Evolutionary conservation across 192 early-diverging fungal genomes (phyloP).

Genomic region (Backusella macrospora): DNA sequence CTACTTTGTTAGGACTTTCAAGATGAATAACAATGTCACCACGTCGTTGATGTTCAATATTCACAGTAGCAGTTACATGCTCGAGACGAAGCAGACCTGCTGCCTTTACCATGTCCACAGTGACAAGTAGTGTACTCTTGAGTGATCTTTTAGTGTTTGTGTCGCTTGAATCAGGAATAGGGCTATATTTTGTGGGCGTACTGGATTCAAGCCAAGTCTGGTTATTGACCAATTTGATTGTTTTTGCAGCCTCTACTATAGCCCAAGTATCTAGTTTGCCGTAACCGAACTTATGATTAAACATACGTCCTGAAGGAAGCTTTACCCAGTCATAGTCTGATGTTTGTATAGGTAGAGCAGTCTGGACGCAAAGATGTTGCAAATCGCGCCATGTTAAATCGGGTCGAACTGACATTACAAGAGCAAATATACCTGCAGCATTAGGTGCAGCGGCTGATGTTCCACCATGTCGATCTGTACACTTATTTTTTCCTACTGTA

Average conservation of each 20-base stretch:
- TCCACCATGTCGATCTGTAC: constrained; percentile 77
- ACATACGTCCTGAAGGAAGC: constrained; percentile 67
- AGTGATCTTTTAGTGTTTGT: constrained; percentile 42
- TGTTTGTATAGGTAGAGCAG: constrained; percentile 69
- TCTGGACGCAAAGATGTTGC: constrained; percentile 80
- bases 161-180: constrained; percentile 60
- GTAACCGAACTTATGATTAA: constrained; percentile 91
- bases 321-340: constrained; percentile 72
- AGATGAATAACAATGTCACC: constrained; percentile 83
- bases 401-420: constrained; percentile 73
- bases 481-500: constrained; percentile 70
- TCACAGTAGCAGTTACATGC: constrained; percentile 83
- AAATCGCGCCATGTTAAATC: constrained; percentile 91
- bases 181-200: constrained; percentile 41
- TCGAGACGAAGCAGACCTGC: constrained; percentile 69
- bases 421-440: constrained; percentile 84
- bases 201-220: constrained; percentile 61
- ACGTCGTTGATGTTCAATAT: constrained; percentile 72
- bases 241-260: constrained; percentile 75
- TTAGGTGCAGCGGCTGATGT: constrained; percentile 94
- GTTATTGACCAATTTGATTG: constrained; percentile 58
- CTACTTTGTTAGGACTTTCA: constrained; percentile 65
- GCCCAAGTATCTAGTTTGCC: constrained; percentile 83
- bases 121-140: constrained; percentile 44
- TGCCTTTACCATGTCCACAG: constrained; percentile 51